Evolutionary conservation across 225 moss, liverwort and hornwort species (phyloP).

Genomic region (Polytrichum commune): DNA sequence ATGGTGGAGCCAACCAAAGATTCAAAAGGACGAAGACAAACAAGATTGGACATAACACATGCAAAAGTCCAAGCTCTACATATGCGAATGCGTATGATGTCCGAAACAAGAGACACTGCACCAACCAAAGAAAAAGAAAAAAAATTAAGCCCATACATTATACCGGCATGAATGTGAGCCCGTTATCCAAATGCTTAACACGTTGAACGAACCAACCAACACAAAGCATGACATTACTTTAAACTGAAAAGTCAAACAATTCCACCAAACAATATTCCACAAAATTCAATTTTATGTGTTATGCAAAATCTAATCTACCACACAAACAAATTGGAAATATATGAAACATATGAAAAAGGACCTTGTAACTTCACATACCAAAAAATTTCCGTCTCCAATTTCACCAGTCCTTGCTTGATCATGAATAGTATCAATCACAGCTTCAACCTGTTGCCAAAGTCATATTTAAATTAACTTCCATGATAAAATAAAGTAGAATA

Average conservation of each 20-base stretch:
- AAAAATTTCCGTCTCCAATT: constrained; percentile 98
- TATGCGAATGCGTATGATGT: constrained; percentile 74
- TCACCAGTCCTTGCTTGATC: constrained; percentile 87
- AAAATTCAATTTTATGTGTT: no score
- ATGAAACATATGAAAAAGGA: neutral
- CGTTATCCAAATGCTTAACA: no score
- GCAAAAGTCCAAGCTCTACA: constrained; percentile 20
- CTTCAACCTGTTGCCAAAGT: constrained; percentile 55
- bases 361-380: constrained; percentile 28
- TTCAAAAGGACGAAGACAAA: neutral
- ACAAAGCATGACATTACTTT: no score
- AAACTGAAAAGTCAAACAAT: no score
- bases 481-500: no score
- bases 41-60: no score
- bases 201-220: no score
- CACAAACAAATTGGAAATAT: neutral
- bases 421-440: constrained; percentile 69
- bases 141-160: no score
- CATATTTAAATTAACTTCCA: neutral
- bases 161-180: no score
- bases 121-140: no score
- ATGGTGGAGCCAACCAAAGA: neutral
- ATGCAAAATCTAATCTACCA: no score
- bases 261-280: no score
- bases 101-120: constrained; percentile 65